phyloP scores from a whole-genome alignment of 1,284 basidiomycete species.

The Fistulinella cinereoalba region DNA sequence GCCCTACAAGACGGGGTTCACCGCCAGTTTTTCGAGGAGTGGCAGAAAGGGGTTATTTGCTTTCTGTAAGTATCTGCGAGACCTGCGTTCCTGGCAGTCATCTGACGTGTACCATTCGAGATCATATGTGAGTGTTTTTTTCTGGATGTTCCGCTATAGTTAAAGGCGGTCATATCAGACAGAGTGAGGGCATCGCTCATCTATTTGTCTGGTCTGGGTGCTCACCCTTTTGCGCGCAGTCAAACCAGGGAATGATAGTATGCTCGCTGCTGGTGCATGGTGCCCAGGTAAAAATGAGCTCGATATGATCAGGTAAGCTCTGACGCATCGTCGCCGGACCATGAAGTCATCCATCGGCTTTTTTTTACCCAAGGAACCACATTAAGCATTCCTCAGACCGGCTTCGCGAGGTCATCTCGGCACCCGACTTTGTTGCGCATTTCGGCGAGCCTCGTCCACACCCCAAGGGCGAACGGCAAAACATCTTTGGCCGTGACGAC shows the following conservation, averaged over 20 bases:
- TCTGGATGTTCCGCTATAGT: not conserved
- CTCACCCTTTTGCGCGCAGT: slow-evolving; percentile 43
- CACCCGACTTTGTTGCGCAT: slow-evolving; percentile 62
- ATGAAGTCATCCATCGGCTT: not conserved
- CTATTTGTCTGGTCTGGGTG: not conserved
- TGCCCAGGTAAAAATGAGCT: slow-evolving; percentile 80
- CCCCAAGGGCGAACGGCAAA: slow-evolving; percentile 61
- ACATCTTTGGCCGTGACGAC: slow-evolving; percentile 78
- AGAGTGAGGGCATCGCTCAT: slow-evolving; percentile 15
- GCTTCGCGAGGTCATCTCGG: slow-evolving; percentile 64
- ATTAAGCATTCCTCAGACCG: slow-evolving; percentile 60
- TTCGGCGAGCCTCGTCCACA: slow-evolving; percentile 71
- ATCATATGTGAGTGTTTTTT: slow-evolving; percentile 37
- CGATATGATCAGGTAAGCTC: slow-evolving; percentile 59
- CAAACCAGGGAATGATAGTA: slow-evolving; percentile 62
- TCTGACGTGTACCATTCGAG: slow-evolving; percentile 28
- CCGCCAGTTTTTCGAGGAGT: slow-evolving; percentile 75
- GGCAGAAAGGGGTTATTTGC: slow-evolving; percentile 80
- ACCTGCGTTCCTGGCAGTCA: not conserved
- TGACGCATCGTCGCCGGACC: not conserved
- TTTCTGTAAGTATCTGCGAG: slow-evolving; percentile 50
- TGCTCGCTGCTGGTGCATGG: slow-evolving; percentile 83
- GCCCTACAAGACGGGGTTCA: slow-evolving; percentile 83
- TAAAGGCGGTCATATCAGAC: slow-evolving; percentile 10
- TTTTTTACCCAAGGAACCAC: slow-evolving; percentile 58